Base-by-base conservation (phyloP, 495 filamentous ascomycete species). In the Neurospora sp. region DNA sequence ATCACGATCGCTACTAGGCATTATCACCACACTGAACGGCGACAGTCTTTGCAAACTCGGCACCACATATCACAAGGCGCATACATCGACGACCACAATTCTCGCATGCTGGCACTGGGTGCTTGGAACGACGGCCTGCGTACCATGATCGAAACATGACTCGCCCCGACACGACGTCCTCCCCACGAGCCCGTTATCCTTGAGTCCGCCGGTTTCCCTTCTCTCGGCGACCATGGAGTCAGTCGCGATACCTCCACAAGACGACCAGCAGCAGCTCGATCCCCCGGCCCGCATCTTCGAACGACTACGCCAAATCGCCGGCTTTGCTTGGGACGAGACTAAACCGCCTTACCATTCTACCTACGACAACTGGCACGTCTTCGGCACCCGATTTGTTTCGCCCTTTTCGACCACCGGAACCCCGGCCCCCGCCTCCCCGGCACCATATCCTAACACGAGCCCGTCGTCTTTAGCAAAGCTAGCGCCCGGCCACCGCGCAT, bases 291-390 rank as follows among this genome's bases (percentile, higher is more conserved):
- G 90, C 73, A 88, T 94, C 70, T 91, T 90, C 73, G 91, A 94
- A 82, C 86, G 92, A 69, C 83, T 94, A 75, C 86, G 87, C 74
- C 89, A 92, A 75, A 83, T 94, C 73, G 85, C 90, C 37, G 91
- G 91, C 39, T 94, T 92, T 79, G 89, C 86, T 16, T 94, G 92
- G 92, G 90, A 93, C 82, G 90, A 92, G 73, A 84, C 87, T 3
- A 82, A 82, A 74, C 86, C 85, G 73, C 91, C 91, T n/a, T 90
- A 92, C 77, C 92, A 93, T 82, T 92, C 92, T n/a, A 92, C 88
- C 74, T 94, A 94, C 81, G 91, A 91, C 77, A 92, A 92, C 81
- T 94, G 92, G 85, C 84, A 87, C 71, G 76, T 86, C 69, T 85
- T 80, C 70, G 85, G 85, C 72, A 84, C 84, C 38, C 80, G 83